Conservation (phyloP, 495 filamentous ascomycete genomes). For the Penicillium macrosclerotiorum region DNA sequence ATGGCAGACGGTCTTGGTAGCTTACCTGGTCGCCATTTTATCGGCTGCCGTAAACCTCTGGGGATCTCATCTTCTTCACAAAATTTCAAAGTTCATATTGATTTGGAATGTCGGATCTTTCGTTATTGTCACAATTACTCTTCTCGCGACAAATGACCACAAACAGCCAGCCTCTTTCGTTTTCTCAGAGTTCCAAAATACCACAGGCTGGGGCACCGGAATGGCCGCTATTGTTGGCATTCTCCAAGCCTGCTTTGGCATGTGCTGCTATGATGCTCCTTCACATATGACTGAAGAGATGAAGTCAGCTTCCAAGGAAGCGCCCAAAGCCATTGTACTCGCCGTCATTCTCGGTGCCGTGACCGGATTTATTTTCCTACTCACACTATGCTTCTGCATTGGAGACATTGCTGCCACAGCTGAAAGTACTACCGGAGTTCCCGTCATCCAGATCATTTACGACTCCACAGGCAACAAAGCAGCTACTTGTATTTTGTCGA, state of each 20-base stretch:
- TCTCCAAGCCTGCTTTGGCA: constrained; percentile 56
- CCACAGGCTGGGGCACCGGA: constrained; percentile 48
- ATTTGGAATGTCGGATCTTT: constrained; percentile 57
- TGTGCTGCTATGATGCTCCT: constrained; percentile 53
- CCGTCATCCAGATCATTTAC: constrained; percentile 50
- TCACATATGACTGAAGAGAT: constrained; percentile 53
- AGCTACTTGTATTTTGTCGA: constrained; percentile 40
- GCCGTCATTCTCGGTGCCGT: constrained; percentile 51
- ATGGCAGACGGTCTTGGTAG: constrained; percentile 57
- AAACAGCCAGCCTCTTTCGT: constrained; percentile 57
- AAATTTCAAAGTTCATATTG: constrained; percentile 50
- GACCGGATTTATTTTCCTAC: constrained; percentile 50
- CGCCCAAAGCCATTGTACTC: constrained; percentile 53
- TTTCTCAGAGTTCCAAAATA: constrained; percentile 56
- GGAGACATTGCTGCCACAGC: constrained; percentile 42
- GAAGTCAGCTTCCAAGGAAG: constrained; percentile 47
- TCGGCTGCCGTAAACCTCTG: constrained; percentile 49
- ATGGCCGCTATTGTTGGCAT: constrained; percentile 56
- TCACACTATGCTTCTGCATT: constrained; percentile 51
- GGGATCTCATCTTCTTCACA: constrained; percentile 48
- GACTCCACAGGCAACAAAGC: constrained; percentile 42
- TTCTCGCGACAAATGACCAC: constrained; percentile 53
- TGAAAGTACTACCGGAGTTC: constrained; percentile 42
- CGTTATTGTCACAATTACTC: constrained; percentile 47
- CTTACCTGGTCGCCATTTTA: constrained; percentile 46